phyloP scores from a whole-genome alignment of 2,329 filamentous ascomycete species.

The Sporothrix protearum region DNA sequence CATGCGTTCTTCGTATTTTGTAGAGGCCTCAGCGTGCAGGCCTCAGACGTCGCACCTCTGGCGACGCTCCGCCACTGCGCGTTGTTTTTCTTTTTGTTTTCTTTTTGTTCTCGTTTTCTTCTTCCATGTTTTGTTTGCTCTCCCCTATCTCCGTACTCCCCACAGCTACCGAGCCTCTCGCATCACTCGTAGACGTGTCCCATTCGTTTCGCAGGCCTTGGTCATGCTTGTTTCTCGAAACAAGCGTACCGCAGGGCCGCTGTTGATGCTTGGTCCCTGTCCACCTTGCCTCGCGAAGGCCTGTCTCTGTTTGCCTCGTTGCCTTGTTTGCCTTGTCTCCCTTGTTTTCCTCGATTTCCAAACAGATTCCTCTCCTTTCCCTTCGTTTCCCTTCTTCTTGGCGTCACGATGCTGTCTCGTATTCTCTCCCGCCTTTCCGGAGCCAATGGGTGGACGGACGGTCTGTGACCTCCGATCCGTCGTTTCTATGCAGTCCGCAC shows the following conservation, averaged over 20 bases:
- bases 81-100: not conserved
- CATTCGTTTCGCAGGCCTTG: not conserved
- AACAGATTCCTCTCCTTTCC: not conserved
- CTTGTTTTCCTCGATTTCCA: not conserved
- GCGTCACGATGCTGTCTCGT: conserved; percentile 12
- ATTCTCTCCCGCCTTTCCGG: not conserved
- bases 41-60: conserved; percentile 10
- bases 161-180: conserved; percentile 1
- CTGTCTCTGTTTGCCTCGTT: too few relatives aligned
- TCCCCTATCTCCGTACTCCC: not conserved
- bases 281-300: too few relatives aligned
- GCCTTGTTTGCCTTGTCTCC: not conserved
- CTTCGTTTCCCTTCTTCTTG: not conserved
- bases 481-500: too few relatives aligned
- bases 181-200: not conserved
- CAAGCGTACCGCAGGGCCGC: not conserved
- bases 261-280: not conserved
- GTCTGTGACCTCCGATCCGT: not conserved
- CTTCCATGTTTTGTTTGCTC: not conserved
- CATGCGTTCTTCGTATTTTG: not conserved
- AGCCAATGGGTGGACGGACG: too few relatives aligned
- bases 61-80: not conserved
- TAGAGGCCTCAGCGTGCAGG: not conserved
- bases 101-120: not conserved
- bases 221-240: conserved; percentile 1